phyloP scores from a whole-genome alignment of 106 monocot species.

The Dioscorea dumetorum region DNA sequence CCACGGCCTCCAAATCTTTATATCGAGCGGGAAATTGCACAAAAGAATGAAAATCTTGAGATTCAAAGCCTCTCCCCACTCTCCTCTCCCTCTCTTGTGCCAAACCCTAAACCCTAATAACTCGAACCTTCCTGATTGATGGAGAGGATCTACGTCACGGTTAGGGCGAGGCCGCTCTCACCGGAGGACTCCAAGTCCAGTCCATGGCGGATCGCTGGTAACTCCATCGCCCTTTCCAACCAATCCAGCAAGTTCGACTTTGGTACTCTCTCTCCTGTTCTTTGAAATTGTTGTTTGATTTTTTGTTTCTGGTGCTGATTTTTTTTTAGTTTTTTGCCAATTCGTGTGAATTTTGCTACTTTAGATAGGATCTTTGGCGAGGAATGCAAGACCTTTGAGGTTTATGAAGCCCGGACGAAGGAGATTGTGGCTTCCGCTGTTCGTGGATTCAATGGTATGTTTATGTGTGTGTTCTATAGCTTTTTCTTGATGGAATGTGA shows the following conservation, averaged over 20 bases:
- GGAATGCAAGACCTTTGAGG: slow-evolving; percentile 47
- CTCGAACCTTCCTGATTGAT: slow-evolving; percentile 14
- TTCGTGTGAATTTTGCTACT: not conserved
- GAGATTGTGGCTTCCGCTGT: slow-evolving; percentile 82
- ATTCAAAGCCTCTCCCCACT: not conserved
- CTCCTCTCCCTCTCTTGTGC: not conserved
- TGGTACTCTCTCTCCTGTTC: slow-evolving; percentile 21
- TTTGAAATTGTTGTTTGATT: too few relatives aligned
- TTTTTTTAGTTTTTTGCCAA: not conserved
- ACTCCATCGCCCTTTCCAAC: slow-evolving; percentile 53
- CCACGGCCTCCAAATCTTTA: too few relatives aligned
- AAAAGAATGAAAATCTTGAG: too few relatives aligned
- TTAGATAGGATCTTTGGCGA: slow-evolving; percentile 84
- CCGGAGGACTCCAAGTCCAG: slow-evolving; percentile 57
- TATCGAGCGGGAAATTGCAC: not conserved
- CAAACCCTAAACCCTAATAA: not conserved
- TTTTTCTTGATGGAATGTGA: not conserved
- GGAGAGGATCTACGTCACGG: slow-evolving; percentile 80
- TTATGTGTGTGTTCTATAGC: not conserved
- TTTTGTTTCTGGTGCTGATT: not conserved
- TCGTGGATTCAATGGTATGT: slow-evolving; percentile 72
- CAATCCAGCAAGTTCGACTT: slow-evolving; percentile 67
- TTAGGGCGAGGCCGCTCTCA: slow-evolving; percentile 67
- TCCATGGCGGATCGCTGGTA: slow-evolving; percentile 69
- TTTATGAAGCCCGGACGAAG: slow-evolving; percentile 61